Evolutionary conservation across 495 filamentous ascomycete genomes (phyloP).

Genomic region (Neurospora tetrasperma): DNA sequence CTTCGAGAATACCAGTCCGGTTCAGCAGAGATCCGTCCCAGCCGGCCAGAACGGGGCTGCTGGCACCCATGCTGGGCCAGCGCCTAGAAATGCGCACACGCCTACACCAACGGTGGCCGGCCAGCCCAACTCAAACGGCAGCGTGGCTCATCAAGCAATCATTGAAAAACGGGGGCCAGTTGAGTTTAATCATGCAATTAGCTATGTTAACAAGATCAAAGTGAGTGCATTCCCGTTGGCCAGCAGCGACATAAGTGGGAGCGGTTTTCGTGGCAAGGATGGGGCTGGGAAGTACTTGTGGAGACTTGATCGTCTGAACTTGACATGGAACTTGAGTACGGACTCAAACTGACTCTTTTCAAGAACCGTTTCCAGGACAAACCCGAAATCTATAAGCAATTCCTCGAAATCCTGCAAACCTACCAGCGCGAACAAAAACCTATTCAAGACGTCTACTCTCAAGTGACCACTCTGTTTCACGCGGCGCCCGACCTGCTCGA

Average conservation of each 20-base stretch:
- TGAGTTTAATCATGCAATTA: slow-evolving; percentile 99
- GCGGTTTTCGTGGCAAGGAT: slow-evolving; percentile 6
- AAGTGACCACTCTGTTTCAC: slow-evolving; percentile 91
- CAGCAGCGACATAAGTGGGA: not conserved
- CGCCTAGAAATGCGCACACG: slow-evolving; percentile 38
- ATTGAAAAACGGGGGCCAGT: slow-evolving; percentile 86
- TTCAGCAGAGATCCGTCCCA: slow-evolving; percentile 72
- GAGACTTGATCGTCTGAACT: not conserved
- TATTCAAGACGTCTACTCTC: slow-evolving; percentile 95
- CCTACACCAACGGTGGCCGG: slow-evolving; percentile 35
- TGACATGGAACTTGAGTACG: not conserved
- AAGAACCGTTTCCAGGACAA: slow-evolving; percentile 92
- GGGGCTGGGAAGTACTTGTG: not conserved
- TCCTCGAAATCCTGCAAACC: slow-evolving; percentile 95
- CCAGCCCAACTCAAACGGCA: slow-evolving; percentile 31
- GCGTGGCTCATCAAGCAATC: slow-evolving; percentile 37
- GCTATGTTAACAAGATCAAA: slow-evolving; percentile 99
- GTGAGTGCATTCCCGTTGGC: slow-evolving; percentile 33
- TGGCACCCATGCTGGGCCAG: slow-evolving; percentile 25
- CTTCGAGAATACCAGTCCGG: slow-evolving; percentile 47
- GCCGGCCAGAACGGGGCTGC: slow-evolving; percentile 55
- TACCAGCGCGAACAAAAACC: slow-evolving; percentile 98
- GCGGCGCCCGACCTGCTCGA: slow-evolving; percentile 92
- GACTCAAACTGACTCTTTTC: slow-evolving; percentile 6
- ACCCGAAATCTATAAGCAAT: slow-evolving; percentile 98